Evolutionary conservation across 148 eudicot species (phyloP).

Genomic region (Vaccinium macrocarpon): DNA sequence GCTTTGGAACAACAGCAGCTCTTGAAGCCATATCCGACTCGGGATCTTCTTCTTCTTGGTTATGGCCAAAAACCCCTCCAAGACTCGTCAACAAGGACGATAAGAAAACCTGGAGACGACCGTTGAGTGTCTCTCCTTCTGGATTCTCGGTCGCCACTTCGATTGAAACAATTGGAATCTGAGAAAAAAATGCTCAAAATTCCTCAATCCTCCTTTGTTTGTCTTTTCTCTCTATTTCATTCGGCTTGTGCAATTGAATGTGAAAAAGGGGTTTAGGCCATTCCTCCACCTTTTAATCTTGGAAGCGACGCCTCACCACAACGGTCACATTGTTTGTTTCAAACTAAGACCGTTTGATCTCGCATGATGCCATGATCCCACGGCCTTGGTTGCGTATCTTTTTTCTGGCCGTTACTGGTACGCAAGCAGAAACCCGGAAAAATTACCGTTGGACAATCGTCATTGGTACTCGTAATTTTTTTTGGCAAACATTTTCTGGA

Average conservation of each 20-base stretch:
- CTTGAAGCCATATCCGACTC: slow-evolving; percentile 41
- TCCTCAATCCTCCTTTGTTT: not conserved
- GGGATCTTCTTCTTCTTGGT: slow-evolving; percentile 15
- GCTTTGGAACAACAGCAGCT: slow-evolving; percentile 22
- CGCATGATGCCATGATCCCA: not conserved
- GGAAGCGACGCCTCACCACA: slow-evolving; percentile 15
- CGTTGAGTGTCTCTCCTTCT: slow-evolving; percentile 46
- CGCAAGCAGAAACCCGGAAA: not conserved
- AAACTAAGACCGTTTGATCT: slow-evolving; percentile 20
- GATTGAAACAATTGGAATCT: not conserved
- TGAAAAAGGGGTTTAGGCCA: not conserved
- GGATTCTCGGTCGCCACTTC: slow-evolving; percentile 52
- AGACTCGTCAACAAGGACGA: slow-evolving; percentile 49
- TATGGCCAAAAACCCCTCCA: slow-evolving; percentile 49
- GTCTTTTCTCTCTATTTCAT: not conserved
- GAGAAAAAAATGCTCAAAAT: not conserved
- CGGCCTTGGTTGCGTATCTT: slow-evolving; percentile 1
- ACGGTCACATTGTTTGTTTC: slow-evolving; percentile 24
- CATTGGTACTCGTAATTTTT: not conserved
- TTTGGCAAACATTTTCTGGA: not conserved
- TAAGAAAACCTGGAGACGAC: slow-evolving; percentile 60
- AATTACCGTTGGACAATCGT: not conserved
- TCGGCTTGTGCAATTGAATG: not conserved
- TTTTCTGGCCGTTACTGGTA: slow-evolving; percentile 4
- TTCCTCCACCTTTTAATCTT: not conserved